Evolutionary conservation across 495 filamentous ascomycete genomes (phyloP).

Genomic region (Aspergillus steynii): DNA sequence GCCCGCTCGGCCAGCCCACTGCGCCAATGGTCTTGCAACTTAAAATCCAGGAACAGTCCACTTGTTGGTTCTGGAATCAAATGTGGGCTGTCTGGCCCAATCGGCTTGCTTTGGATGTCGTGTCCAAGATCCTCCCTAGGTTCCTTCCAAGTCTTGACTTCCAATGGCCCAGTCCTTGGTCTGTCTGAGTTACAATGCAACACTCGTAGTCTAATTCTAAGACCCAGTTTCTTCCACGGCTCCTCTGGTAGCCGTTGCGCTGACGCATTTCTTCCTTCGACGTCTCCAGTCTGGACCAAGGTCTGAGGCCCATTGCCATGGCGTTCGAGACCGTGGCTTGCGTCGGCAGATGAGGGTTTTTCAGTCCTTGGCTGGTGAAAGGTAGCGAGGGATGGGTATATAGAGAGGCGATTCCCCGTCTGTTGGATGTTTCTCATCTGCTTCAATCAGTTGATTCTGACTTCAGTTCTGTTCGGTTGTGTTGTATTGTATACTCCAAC

Average conservation of each 20-base stretch:
- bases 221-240: not conserved
- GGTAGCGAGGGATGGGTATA: not conserved
- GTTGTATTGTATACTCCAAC: not conserved
- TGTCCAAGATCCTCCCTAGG: not conserved
- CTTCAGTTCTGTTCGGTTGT: too few species aligned
- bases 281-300: not conserved
- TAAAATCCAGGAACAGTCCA: not conserved
- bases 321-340: not conserved
- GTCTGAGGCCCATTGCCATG: not conserved
- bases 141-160: not conserved
- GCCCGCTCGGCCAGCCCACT: not conserved
- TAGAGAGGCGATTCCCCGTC: not conserved
- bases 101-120: not conserved
- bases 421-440: not conserved
- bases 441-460: not conserved
- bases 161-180: not conserved
- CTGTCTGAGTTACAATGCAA: not conserved
- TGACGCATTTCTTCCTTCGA: not conserved
- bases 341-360: not conserved
- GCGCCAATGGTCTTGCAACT: not conserved
- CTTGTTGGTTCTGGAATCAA: not conserved
- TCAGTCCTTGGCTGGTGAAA: not conserved
- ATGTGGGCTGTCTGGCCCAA: not conserved
- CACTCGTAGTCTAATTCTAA: not conserved
- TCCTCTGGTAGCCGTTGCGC: not conserved